Evolutionary conservation across 2,329 filamentous ascomycete species (phyloP).

Genomic region (Ustilaginoidea virens): DNA sequence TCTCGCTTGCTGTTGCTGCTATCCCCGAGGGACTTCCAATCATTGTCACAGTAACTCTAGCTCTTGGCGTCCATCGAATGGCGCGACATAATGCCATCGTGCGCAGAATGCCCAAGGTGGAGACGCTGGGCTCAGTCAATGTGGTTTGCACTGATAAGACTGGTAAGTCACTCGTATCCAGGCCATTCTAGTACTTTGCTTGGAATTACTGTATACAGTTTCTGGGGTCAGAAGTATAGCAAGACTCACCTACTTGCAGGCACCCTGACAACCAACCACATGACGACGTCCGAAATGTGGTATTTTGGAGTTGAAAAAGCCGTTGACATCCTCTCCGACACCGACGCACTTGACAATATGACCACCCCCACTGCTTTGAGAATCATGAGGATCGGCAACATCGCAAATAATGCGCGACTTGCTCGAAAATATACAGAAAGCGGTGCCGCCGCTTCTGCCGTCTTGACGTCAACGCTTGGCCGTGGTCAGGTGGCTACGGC

Average conservation of each 20-base stretch:
- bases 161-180: constrained; percentile 28
- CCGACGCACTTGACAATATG: constrained; percentile 36
- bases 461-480: constrained; percentile 71
- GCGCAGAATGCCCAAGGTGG: constrained; percentile 86
- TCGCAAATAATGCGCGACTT: constrained; percentile 86
- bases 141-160: constrained; percentile 99
- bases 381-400: constrained; percentile 82
- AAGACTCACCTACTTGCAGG: constrained; percentile 26
- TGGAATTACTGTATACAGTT: too few species aligned
- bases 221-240: background rate
- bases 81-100: constrained; percentile 91
- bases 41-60: constrained; percentile 93
- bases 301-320: constrained; percentile 56
- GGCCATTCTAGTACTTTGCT: background rate
- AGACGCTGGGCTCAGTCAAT: constrained; percentile 95
- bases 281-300: constrained; percentile 96
- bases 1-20: constrained; percentile 88
- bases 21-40: constrained; percentile 95
- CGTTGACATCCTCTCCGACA: constrained; percentile 37
- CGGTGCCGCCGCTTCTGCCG: constrained; percentile 52
- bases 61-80: constrained; percentile 91
- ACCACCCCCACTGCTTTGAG: constrained; percentile 62
- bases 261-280: constrained; percentile 92
- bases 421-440: constrained; percentile 57
- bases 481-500: constrained; percentile 42